Conservation (phyloP, 345 rosid genomes). For the Rhodamnia rubescens region DNA sequence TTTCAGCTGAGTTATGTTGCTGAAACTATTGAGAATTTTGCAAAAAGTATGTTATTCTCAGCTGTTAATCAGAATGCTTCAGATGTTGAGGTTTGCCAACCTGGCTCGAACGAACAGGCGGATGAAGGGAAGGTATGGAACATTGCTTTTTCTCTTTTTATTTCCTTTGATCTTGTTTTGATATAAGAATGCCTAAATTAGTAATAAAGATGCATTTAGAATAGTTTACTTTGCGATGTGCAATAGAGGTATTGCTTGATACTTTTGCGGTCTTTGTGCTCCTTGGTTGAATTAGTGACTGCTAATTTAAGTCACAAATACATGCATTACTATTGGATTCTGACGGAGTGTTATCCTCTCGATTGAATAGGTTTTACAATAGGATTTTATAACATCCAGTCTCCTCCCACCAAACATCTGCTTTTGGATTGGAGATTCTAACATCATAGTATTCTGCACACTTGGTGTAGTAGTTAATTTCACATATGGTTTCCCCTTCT, state of each 20-base stretch:
- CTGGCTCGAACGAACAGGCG: conserved; percentile 13
- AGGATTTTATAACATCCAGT: neutral
- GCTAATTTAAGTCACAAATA: neutral
- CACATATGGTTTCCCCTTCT: neutral
- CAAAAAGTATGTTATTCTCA: conserved; percentile 59
- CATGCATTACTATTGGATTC: neutral
- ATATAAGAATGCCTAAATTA: neutral
- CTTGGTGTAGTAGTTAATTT: neutral
- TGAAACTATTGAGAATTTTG: conserved; percentile 73
- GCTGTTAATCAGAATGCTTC: conserved; percentile 46
- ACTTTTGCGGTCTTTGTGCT: neutral
- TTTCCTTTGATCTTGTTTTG: neutral
- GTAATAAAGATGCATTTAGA: neutral
- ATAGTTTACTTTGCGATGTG: neutral
- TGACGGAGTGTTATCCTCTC: neutral
- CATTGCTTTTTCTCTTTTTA: neutral
- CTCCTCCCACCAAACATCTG: neutral
- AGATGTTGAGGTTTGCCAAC: conserved; percentile 25
- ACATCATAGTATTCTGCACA: neutral
- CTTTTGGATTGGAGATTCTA: neutral
- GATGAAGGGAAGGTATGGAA: conserved; percentile 46
- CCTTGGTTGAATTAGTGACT: neutral
- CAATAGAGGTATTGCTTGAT: neutral
- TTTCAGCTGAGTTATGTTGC: conserved; percentile 67
- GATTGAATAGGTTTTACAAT: neutral